Evolutionary conservation across 805 yeast genomes (phyloP), one percentile per base, ranked within the genome.

Genomic region (Nakazawaea laoshanensis): DNA sequence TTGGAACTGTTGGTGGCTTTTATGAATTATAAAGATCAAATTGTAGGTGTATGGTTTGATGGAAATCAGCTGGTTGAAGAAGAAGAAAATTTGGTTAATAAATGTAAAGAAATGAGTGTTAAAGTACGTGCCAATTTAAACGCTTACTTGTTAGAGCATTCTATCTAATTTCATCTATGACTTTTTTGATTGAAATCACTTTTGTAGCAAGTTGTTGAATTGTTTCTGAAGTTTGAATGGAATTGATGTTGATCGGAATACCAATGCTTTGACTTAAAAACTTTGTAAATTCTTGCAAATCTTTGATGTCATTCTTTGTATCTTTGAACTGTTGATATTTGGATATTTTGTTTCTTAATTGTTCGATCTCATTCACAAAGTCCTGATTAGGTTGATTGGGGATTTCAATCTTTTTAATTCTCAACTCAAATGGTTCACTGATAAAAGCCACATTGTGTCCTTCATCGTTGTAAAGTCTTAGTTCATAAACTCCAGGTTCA

Each of bases 401-500:
- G 61, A 34, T 60, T 3, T 52, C 47, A 6, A 76, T 45, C 17
- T 47, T 38, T 6, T 67, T 64, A 19, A 62, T 48, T 21, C 57
- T 61, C 28, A 83, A 59, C 49, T 77, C 81, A 50, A 83, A 78
- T 13, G 87, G 84, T 37, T 62, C 64, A 0, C 87, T 73, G 20
- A 75, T 66, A 40, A 65, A 63, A 16, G 74, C 61, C n/a, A 82
- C 94, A 37, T 74, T 77, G 49, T 83, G 94, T 29, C 74, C 68
- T 16, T 72, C 75, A 30, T 65, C 67, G 33, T 69, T 61, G 48
- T 83, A 92, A 46, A 78, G 78, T 49, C 94, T 65, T 42, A 83
- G 65, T 53, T 83, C 89, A 53, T 74, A 83, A 21, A 71, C 61
- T 0, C 94, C 94, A 25, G 68, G 73, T 43, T 77, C 79, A 72